phyloP scores from a whole-genome alignment of 306 rosid species.

The Cicer arietinum region DNA sequence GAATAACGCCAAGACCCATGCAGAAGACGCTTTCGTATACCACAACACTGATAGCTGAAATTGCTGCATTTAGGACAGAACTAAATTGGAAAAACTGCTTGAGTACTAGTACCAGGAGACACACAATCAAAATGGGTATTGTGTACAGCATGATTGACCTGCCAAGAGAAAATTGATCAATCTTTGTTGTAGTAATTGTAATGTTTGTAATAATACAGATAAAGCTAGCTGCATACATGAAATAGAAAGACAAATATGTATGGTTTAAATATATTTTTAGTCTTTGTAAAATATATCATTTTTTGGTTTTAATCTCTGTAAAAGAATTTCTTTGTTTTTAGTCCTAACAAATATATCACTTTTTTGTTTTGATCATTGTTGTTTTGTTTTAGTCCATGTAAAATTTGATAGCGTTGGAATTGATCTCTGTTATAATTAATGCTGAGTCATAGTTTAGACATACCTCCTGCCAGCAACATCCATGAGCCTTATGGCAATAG shows the following conservation, averaged over 20 bases:
- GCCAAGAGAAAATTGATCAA: constrained; percentile 41
- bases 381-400: too few relatives aligned
- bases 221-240: not conserved
- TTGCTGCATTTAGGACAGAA: constrained; percentile 52
- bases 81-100: constrained; percentile 47
- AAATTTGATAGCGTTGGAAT: too few relatives aligned
- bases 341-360: too few relatives aligned
- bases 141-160: constrained; percentile 71
- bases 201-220: not conserved
- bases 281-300: too few relatives aligned
- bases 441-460: constrained; percentile 20
- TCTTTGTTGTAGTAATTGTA: not conserved
- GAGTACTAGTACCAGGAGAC: constrained; percentile 59
- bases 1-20: constrained; percentile 73
- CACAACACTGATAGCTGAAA: constrained; percentile 56
- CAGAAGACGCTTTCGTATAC: constrained; percentile 66
- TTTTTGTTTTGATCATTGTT: too few relatives aligned
- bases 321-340: too few relatives aligned
- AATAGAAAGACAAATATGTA: not conserved
- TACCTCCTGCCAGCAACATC: constrained; percentile 83
- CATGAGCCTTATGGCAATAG: constrained; percentile 66
- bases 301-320: too few relatives aligned
- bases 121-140: constrained; percentile 62
- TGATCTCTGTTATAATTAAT: not conserved
- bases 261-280: too few relatives aligned